Conservation (phyloP, 306 rosid genomes). For the Cucumis hystrix region DNA sequence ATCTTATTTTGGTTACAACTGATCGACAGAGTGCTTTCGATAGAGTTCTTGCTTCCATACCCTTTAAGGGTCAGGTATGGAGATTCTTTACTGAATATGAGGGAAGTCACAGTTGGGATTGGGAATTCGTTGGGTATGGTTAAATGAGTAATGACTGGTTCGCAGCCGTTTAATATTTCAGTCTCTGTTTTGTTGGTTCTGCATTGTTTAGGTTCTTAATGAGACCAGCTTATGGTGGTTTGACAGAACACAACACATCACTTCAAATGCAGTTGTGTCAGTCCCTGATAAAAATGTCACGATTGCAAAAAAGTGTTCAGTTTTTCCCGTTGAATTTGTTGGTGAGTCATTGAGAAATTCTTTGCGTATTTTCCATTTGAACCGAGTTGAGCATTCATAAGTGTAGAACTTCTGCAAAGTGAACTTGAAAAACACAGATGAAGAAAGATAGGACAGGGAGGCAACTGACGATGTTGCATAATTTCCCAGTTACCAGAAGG, state of each 20-base stretch:
- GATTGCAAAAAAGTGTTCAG: slow-evolving; percentile 83
- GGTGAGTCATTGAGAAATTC: slow-evolving; percentile 34
- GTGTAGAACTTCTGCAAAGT: background rate
- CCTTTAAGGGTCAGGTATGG: slow-evolving; percentile 89
- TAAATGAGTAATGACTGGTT: background rate
- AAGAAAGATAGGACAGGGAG: background rate
- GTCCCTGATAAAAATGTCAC: slow-evolving; percentile 81
- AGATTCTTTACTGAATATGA: background rate
- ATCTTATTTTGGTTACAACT: slow-evolving; percentile 73
- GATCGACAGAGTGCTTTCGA: slow-evolving; percentile 96
- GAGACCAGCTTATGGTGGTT: slow-evolving; percentile 98
- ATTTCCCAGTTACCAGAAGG: background rate
- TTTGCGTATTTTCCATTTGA: background rate
- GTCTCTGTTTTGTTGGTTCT: slow-evolving; percentile 1
- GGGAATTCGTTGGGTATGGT: background rate
- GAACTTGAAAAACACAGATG: background rate
- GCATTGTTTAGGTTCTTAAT: slow-evolving; percentile 58
- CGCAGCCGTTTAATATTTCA: background rate
- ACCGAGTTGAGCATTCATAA: background rate
- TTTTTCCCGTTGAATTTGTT: slow-evolving; percentile 93
- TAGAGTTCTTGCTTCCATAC: slow-evolving; percentile 93
- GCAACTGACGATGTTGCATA: background rate
- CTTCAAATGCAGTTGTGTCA: slow-evolving; percentile 64
- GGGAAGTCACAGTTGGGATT: background rate
- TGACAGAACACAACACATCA: slow-evolving; percentile 66